Percentiles rank a stretch among this genome's conserved stretches.
Conservation (phyloP, 345 rosid species). For the Acer yangbiense region DNA sequence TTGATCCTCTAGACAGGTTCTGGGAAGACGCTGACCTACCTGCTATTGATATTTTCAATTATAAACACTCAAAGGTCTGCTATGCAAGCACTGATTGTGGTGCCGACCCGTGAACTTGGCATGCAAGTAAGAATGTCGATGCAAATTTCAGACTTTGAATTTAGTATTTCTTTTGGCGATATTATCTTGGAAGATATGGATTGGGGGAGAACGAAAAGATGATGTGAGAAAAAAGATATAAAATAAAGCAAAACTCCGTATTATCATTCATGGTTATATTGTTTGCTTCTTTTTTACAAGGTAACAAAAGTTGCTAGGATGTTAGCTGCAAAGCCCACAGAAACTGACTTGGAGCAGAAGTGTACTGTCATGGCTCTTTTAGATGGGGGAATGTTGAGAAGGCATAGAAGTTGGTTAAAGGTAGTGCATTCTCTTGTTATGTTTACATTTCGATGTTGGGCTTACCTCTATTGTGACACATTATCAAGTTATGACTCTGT, state of each 20-base stretch:
- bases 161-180: neutral
- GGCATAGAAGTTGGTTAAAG: conserved; percentile 96
- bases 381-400: conserved; percentile 81
- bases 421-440: conserved; percentile 27
- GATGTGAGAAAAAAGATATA: neutral
- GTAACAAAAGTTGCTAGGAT: conserved; percentile 78
- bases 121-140: conserved; percentile 63
- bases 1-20: conserved; percentile 77
- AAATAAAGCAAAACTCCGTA: neutral
- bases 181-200: neutral
- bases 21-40: conserved; percentile 89
- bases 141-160: neutral
- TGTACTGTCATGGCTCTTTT: conserved; percentile 85
- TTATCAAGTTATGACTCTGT: no score
- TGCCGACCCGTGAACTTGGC: conserved; percentile 93
- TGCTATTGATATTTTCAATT: conserved; percentile 65
- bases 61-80: conserved; percentile 68
- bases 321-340: conserved; percentile 68
- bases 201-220: neutral
- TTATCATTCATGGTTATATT: neutral
- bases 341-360: conserved; percentile 44
- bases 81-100: conserved; percentile 83
- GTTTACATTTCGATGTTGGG: neutral
- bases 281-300: conserved; percentile 35
- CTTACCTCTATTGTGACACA: neutral